Conservation (phyloP, 2,329 filamentous ascomycete species). For the Apiospora sp. region DNA sequence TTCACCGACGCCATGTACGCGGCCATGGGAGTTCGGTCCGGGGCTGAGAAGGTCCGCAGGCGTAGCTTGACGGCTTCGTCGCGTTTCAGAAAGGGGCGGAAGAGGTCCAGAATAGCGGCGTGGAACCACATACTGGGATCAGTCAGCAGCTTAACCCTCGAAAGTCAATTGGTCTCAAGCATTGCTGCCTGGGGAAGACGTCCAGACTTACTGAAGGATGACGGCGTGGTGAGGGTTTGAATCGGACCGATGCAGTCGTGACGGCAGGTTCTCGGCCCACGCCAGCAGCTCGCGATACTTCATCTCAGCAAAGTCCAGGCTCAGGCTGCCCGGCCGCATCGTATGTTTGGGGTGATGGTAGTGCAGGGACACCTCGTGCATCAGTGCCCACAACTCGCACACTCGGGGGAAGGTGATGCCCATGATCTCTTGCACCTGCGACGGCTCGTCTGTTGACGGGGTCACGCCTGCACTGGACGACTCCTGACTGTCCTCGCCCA, state of each 20-base stretch:
- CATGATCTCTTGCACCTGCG: slow-evolving; percentile 30
- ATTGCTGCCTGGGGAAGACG: no score
- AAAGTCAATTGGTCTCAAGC: no score
- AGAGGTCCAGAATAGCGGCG: slow-evolving; percentile 46
- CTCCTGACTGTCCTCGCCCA: neutral
- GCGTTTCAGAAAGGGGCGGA: slow-evolving; percentile 38
- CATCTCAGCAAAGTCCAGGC: slow-evolving; percentile 43
- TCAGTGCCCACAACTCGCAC: slow-evolving; percentile 48
- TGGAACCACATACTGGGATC: slow-evolving; percentile 52
- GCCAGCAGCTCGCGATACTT: slow-evolving; percentile 49
- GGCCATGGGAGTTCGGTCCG: slow-evolving; percentile 39
- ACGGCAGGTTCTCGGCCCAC: slow-evolving; percentile 45
- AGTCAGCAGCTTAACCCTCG: no score
- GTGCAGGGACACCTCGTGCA: slow-evolving; percentile 41
- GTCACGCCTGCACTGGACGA: neutral
- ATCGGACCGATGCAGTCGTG: slow-evolving; percentile 35
- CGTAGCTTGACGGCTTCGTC: neutral
- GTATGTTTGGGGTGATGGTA: slow-evolving; percentile 37
- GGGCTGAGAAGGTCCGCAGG: slow-evolving; percentile 43
- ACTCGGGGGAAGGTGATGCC: slow-evolving; percentile 41
- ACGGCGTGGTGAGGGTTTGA: slow-evolving; percentile 44
- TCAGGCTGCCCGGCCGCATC: slow-evolving; percentile 29
- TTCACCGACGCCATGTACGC: slow-evolving; percentile 45
- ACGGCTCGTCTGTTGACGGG: neutral
- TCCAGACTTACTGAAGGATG: no score